Percentiles rank a stretch among this genome's conserved stretches.
Conservation (phyloP, 352 stramenopile genomes). For the Globisporangium echinulatum region DNA sequence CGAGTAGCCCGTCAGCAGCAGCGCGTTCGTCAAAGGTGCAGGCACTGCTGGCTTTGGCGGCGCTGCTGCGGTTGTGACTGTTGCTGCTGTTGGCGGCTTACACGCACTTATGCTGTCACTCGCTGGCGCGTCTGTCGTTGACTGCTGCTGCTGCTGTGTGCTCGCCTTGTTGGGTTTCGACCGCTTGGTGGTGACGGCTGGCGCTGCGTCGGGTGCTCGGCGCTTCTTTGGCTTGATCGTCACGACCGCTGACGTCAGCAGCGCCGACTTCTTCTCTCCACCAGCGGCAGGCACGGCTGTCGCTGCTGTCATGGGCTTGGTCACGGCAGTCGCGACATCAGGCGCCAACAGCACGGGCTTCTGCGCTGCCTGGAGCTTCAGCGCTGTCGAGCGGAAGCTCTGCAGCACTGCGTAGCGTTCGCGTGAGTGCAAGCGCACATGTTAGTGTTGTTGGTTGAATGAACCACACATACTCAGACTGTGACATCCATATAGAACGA, state of each 20-base stretch:
- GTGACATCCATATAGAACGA: no score
- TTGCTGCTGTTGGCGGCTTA: no score
- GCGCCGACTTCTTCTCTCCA: constrained; percentile 12
- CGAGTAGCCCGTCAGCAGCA: constrained; percentile 47
- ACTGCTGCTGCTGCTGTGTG: not conserved
- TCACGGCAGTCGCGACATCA: constrained; percentile 1
- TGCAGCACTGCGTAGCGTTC: constrained; percentile 30
- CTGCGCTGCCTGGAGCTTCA: constrained; percentile 42
- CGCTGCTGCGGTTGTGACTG: not conserved
- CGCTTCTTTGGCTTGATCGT: constrained; percentile 60
- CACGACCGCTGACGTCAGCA: constrained; percentile 16
- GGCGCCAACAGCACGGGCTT: constrained; percentile 25
- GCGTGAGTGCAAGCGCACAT: not conserved
- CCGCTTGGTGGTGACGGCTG: constrained; percentile 1
- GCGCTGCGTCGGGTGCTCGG: not conserved
- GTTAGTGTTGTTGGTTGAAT: not conserved
- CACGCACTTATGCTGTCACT: not conserved
- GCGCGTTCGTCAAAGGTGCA: not conserved
- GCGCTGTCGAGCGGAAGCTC: constrained; percentile 52
- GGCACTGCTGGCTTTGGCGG: not conserved
- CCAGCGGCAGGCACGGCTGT: not conserved
- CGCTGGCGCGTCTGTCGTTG: not conserved
- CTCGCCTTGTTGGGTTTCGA: not conserved
- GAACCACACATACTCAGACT: no score
- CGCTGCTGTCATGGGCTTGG: constrained; percentile 1